These are phyloP conservation scores for Neonectria coccinea DNA, from an alignment of 2,329 filamentous ascomycete genomes.

Conservation along the genomic window DNA sequence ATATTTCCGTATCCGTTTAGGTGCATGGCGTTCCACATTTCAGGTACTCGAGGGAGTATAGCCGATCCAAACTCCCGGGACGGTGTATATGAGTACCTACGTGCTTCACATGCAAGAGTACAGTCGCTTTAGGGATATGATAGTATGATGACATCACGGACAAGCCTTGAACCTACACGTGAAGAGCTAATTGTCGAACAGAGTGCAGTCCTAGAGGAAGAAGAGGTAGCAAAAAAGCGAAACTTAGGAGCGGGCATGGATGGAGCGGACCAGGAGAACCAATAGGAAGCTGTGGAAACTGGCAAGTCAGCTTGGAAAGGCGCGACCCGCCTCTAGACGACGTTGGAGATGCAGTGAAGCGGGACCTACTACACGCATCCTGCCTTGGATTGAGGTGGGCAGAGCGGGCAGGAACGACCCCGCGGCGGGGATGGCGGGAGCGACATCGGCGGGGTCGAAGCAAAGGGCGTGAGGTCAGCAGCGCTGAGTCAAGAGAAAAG, in stretches of 20 bases:
- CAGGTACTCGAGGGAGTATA: not conserved
- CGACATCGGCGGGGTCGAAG: conserved; percentile 40
- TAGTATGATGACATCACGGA: conserved; percentile 37
- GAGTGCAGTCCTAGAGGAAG: not conserved
- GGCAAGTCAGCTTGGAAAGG: conserved; percentile 12
- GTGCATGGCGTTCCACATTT: not conserved
- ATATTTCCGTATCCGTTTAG: not conserved
- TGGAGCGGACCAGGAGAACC: conserved; percentile 15
- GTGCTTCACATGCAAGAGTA: conserved; percentile 2
- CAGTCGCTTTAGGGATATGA: not conserved
- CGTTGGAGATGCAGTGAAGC: not conserved
- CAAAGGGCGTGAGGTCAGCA: conserved; percentile 1
- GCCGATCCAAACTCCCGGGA: not conserved
- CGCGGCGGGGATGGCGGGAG: conserved; percentile 28
- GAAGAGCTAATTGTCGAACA: not conserved
- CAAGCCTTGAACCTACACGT: not conserved
- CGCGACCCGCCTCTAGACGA: not conserved
- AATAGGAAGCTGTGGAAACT: conserved; percentile 34
- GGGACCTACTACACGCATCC: not conserved
- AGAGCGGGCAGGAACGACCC: conserved; percentile 30
- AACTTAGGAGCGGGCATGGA: not conserved
- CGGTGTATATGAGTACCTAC: not conserved
- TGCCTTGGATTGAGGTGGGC: not conserved
- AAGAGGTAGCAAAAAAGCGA: not conserved
- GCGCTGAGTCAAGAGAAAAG: conserved; percentile 27